Conservation (phyloP, 257 asterid species). For the Parsonsia alboflavescens region DNA sequence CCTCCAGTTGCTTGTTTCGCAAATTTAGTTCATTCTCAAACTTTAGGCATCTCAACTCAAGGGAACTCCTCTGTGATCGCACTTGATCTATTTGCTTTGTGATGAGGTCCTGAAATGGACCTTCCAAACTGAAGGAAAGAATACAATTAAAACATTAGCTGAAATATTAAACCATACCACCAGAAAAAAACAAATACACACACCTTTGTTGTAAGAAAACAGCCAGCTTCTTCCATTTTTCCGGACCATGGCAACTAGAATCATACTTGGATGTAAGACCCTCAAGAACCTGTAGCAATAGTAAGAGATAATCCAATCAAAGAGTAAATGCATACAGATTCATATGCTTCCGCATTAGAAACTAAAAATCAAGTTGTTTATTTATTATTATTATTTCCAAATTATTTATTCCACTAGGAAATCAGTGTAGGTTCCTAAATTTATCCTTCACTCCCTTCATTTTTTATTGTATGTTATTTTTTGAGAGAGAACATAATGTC, state of each 20-base stretch:
- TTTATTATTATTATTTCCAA: not conserved
- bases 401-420: not conserved
- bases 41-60: constrained; percentile 76
- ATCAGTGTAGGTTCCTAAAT: not conserved
- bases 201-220: constrained; percentile 78
- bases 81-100: constrained; percentile 78
- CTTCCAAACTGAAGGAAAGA: constrained; percentile 71
- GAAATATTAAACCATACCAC: not conserved
- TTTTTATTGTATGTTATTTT: too few species aligned
- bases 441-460: not conserved
- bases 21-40: constrained; percentile 70
- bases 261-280: constrained; percentile 74
- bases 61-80: constrained; percentile 72
- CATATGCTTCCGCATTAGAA: not conserved
- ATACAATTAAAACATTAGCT: constrained; percentile 20
- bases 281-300: constrained; percentile 62
- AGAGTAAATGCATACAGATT: not conserved
- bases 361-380: not conserved
- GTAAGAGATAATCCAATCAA: not conserved
- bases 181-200: constrained; percentile 27
- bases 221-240: constrained; percentile 78
- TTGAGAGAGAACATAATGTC: not conserved
- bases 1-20: constrained; percentile 85
- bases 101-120: constrained; percentile 77
- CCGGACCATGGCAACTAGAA: constrained; percentile 86